Conservation (phyloP, 495 filamentous ascomycete genomes). For the Hypoxylon subgilvum region DNA sequence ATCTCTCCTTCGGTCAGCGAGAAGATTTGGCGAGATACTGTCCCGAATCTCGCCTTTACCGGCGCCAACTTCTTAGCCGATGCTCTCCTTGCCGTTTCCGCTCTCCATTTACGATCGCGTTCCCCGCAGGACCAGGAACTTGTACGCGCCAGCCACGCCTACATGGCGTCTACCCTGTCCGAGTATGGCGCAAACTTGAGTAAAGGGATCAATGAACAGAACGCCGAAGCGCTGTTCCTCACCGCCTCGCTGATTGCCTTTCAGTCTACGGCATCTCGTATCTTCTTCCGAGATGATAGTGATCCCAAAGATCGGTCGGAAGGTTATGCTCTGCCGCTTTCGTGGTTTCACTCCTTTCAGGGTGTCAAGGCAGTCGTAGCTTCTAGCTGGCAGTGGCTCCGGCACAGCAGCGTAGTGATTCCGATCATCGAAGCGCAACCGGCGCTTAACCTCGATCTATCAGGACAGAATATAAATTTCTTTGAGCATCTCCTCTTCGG, state of each 20-base stretch:
- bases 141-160: conserved; percentile 60
- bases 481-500: conserved; percentile 59
- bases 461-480: conserved; percentile 48
- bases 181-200: conserved; percentile 59
- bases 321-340: conserved; percentile 56
- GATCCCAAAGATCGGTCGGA: conserved; percentile 35
- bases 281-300: conserved; percentile 55
- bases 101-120: conserved; percentile 58
- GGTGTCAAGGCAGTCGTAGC: conserved; percentile 61
- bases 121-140: conserved; percentile 58
- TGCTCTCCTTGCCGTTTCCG: conserved; percentile 62
- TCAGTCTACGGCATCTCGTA: conserved; percentile 61
- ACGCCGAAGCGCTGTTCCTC: conserved; percentile 62
- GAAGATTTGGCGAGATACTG: conserved; percentile 59
- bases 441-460: conserved; percentile 56
- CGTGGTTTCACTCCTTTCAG: conserved; percentile 66
- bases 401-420: conserved; percentile 55
- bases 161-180: conserved; percentile 62
- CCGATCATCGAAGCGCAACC: conserved; percentile 63
- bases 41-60: conserved; percentile 61
- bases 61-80: conserved; percentile 60
- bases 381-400: conserved; percentile 59
- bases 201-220: conserved; percentile 55
- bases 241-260: conserved; percentile 63
- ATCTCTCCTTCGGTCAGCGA: conserved; percentile 54